Evolutionary conservation across 371 early-diverging fungal species (phyloP), one percentile per base, ranked within the genome.

Genomic region (Paraphysoderma sedebokerense): DNA sequence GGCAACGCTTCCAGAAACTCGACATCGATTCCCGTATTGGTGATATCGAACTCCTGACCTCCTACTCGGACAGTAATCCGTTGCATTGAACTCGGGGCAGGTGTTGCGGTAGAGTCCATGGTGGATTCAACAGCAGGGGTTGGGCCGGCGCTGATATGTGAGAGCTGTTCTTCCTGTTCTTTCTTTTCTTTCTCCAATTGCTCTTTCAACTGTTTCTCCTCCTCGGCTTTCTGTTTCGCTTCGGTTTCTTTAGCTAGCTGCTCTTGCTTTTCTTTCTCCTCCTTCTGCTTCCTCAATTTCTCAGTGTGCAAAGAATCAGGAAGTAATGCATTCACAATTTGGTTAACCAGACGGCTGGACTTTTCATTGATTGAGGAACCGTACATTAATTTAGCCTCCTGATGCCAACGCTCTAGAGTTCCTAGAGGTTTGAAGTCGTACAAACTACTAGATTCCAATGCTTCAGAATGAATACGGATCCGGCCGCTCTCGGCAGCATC

Each of bases 1-100:
- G 98, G 98, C 36, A 97, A 63, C 1, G 98, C 98, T 56, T 87
- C 82, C 50, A 97, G 63, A 60, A 97, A 97, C 48, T 83, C 85
- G 0, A 79, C 72, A 55, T 97, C 98, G 38, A 96, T 93, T 20
- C 92, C 96, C 31, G 87, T 81, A 20, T 86, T 85, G 2, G 92
- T 83, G 24, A 97, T 86, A 55, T 97, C 95, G 0, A 92, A 72
- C 47, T 63, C 50, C 36, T 76, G 56, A n/a, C 89, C 89, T 48
- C 75, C 63, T 29, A 88, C 61, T 33, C 57, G 70, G 1, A 85
- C 70, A 9, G 70, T 40, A 12, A 22, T 49, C 44, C 13, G 55
- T 26, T 36, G 30, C 53, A 20, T 67, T 72, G 46, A 66, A 64
- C 27, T 49, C 59, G 58, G 60, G 24, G 55, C 38, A 1, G 47